A percentile compares a stretch with the other conserved stretches of the same genome.
phyloP scores from a whole-genome alignment of 768 basidiomycete genomes.

The Mycena capillaripes region DNA sequence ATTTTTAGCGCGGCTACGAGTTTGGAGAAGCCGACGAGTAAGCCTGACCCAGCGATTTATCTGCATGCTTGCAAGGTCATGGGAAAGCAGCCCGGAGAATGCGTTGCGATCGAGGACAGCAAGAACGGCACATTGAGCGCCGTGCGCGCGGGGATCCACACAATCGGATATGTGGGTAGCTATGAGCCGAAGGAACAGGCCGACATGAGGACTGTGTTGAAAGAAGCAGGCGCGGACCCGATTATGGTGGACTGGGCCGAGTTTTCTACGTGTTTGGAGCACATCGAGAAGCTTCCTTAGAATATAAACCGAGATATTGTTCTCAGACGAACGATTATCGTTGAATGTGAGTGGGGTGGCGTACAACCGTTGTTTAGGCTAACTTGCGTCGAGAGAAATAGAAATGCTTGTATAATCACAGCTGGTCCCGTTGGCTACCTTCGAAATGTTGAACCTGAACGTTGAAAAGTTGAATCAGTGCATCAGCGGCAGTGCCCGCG shows the following conservation, averaged over 20 bases:
- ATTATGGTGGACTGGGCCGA: slow-evolving; percentile 42
- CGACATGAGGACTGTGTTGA: slow-evolving; percentile 37
- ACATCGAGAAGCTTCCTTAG: slow-evolving; percentile 28
- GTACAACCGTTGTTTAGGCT: too few relatives aligned
- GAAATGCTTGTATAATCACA: too few relatives aligned
- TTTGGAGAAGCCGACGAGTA: slow-evolving; percentile 41
- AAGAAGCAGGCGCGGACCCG: slow-evolving; percentile 35
- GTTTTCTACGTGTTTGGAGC: slow-evolving; percentile 34
- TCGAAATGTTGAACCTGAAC: too few relatives aligned
- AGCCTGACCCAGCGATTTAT: slow-evolving; percentile 44
- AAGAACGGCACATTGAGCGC: slow-evolving; percentile 40
- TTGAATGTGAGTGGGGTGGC: too few relatives aligned
- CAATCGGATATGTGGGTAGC: slow-evolving; percentile 42
- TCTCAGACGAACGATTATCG: too few relatives aligned
- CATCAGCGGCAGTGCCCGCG: too few relatives aligned
- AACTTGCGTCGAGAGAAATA: too few relatives aligned
- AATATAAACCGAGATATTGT: too few relatives aligned
- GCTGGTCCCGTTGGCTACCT: too few relatives aligned
- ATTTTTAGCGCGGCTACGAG: slow-evolving; percentile 45
- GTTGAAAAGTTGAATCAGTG: not conserved
- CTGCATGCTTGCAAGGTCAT: slow-evolving; percentile 41
- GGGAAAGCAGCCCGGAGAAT: slow-evolving; percentile 36
- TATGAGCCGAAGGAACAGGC: slow-evolving; percentile 39
- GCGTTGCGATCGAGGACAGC: slow-evolving; percentile 43
- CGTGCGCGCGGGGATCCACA: slow-evolving; percentile 38